Evolutionary conservation across 441 rosid genomes (phyloP).

Genomic region (Biscutella laevigata): DNA sequence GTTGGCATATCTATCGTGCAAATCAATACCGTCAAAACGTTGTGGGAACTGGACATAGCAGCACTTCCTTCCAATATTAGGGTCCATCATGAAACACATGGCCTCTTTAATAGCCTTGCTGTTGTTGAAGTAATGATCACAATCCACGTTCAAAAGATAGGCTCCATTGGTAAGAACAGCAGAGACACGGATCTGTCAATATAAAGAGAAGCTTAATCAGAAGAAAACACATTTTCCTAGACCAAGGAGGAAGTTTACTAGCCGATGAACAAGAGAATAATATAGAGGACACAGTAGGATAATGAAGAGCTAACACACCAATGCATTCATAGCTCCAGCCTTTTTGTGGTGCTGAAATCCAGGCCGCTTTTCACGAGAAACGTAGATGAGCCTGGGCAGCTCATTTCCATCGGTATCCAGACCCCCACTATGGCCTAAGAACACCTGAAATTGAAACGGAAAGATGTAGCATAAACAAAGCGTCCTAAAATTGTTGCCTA

Average conservation of each 20-base stretch:
- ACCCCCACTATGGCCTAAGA: slow-evolving; percentile 94
- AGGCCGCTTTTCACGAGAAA: slow-evolving; percentile 99
- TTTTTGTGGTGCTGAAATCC: slow-evolving; percentile 98
- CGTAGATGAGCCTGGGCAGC: slow-evolving; percentile 93
- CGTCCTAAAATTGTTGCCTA: not conserved
- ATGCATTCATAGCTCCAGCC: slow-evolving; percentile 98
- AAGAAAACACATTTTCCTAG: not conserved
- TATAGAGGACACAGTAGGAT: not conserved
- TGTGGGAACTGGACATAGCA: slow-evolving; percentile 98
- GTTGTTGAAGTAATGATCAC: slow-evolving; percentile 99
- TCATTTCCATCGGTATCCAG: slow-evolving; percentile 96
- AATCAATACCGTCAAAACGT: slow-evolving; percentile 97
- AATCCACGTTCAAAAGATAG: slow-evolving; percentile 87
- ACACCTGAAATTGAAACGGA: slow-evolving; percentile 45
- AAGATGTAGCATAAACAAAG: too few species aligned
- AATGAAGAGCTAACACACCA: slow-evolving; percentile 53
- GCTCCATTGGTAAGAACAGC: slow-evolving; percentile 98
- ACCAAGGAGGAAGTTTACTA: not conserved
- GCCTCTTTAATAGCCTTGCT: slow-evolving; percentile 97
- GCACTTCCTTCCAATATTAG: slow-evolving; percentile 69
- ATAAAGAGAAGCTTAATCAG: slow-evolving; percentile 20
- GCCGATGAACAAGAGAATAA: slow-evolving; percentile 2
- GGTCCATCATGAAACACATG: slow-evolving; percentile 99
- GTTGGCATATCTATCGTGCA: slow-evolving; percentile 97
- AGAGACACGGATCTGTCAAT: slow-evolving; percentile 80